Base-by-base conservation (phyloP, 164 flowering plant species). In the Annona cherimola region DNA sequence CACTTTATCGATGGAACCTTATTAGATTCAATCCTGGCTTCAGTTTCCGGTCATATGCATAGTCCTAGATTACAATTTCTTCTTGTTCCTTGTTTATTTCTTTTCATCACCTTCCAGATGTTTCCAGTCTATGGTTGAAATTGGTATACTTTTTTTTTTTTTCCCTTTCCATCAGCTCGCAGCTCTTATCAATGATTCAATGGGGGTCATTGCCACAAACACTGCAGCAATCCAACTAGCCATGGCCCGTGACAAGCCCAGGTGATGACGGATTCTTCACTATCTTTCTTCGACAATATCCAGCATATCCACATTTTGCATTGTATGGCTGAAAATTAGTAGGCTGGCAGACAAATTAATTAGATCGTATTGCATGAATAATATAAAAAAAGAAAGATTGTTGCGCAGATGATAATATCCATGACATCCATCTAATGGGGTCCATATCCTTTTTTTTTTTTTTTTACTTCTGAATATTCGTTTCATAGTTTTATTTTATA, bases 211-310 rank as follows among this genome's bases (percentile, higher is more conserved):
- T 71, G 83, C 93, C 35, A 93, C 98, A 45, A 93, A 93, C 78
- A 91, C 98, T 44, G 96, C 91, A 16, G 98, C 98, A 4, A 78
- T 93, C 63, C 98, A 90, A 75, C 89, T 93, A 4, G 96, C 98
- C 5, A 79, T 82, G 78, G 94, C 98, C 2, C 91, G 96, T 1
- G 84, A 85, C 45, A 91, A 90, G 75, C 95, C 97, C 8, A 81
- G 95, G 97, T 90, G 72, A 79, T 2, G 6, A 7, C 69, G 69
- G 7, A 18, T 66, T 12, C 40, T 54, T 45, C 46, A 4, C 54
- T 41, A 66, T 1, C 50, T 41, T 44, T 45, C 43, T 7, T 66
- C 43, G 39, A 35, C 11, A 5, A 35, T 12, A 63, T 35, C 14
- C 40, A 14, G 14, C 3, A 11, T 16, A 50, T 50, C 57, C 57